Evolutionary conservation across 805 yeast genomes (phyloP).

Genomic region (Isabelozyma rhagii): DNA sequence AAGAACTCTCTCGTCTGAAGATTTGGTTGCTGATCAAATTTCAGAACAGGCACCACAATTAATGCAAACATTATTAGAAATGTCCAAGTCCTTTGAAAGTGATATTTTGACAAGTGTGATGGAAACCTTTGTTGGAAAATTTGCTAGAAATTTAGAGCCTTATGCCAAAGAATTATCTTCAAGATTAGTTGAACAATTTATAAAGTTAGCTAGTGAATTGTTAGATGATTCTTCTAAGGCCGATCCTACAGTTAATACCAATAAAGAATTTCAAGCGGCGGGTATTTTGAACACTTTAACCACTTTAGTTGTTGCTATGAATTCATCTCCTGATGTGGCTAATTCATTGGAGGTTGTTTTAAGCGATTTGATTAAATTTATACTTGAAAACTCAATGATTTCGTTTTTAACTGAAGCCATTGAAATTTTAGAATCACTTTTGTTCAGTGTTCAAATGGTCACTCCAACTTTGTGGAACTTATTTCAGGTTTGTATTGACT

Average conservation of each 20-base stretch:
- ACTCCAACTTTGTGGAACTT: constrained; percentile 54
- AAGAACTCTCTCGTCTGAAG: constrained; percentile 46
- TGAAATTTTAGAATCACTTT: constrained; percentile 49
- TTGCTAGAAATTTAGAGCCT: constrained; percentile 41
- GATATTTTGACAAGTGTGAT: constrained; percentile 42
- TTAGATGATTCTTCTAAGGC: constrained; percentile 21
- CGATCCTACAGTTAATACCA: constrained; percentile 18
- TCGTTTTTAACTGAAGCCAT: constrained; percentile 36
- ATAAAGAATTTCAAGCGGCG: constrained; percentile 43
- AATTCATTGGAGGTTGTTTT: constrained; percentile 29
- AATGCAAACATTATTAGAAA: constrained; percentile 41
- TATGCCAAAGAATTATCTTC: constrained; percentile 39
- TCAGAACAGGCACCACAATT: constrained; percentile 44
- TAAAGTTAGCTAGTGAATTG: constrained; percentile 62
- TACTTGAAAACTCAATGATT: constrained; percentile 38
- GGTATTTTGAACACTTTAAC: constrained; percentile 41
- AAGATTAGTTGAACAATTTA: constrained; percentile 69
- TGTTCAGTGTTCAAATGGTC: constrained; percentile 52
- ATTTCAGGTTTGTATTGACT: constrained; percentile 44
- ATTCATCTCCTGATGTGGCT: constrained; percentile 36
- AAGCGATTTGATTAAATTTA: constrained; percentile 30
- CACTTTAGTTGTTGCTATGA: constrained; percentile 42
- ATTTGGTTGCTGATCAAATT: constrained; percentile 37
- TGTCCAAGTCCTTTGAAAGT: constrained; percentile 42
- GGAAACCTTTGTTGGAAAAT: constrained; percentile 44